These are phyloP conservation scores for Eutypa lata DNA, from an alignment of 2,329 filamentous ascomycete genomes.

Conservation along the genomic window DNA sequence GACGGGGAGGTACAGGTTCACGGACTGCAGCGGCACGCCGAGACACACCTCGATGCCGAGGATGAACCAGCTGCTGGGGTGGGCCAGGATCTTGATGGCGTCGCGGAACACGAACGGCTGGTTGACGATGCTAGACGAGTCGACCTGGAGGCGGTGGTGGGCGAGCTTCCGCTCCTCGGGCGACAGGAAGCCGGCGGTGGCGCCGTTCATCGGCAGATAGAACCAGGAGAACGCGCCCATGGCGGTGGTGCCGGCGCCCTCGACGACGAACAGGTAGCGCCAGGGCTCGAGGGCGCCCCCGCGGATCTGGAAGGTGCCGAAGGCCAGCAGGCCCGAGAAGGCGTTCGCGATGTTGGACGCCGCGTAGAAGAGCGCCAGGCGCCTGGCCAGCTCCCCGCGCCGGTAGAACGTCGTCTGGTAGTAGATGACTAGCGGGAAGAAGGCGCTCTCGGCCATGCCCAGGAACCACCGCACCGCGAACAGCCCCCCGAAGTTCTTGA, in stretches of 20 bases:
- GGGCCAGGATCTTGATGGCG: slow-evolving; percentile 48
- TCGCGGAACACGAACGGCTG: slow-evolving; percentile 51
- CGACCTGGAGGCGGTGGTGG: slow-evolving; percentile 70
- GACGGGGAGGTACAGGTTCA: slow-evolving; percentile 52
- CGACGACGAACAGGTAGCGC: slow-evolving; percentile 49
- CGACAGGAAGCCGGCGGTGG: slow-evolving; percentile 62
- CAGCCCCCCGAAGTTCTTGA: slow-evolving; percentile 60
- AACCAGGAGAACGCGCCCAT: slow-evolving; percentile 64
- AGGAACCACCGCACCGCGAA: slow-evolving; percentile 68
- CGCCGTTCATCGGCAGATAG: slow-evolving; percentile 64
- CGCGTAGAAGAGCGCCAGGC: slow-evolving; percentile 72
- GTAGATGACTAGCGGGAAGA: slow-evolving; percentile 64
- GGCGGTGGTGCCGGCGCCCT: slow-evolving; percentile 54
- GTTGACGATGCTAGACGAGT: slow-evolving; percentile 62
- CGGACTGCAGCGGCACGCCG: slow-evolving; percentile 56
- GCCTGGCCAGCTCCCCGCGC: slow-evolving; percentile 66
- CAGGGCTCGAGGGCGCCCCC: slow-evolving; percentile 36
- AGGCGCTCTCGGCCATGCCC: slow-evolving; percentile 64
- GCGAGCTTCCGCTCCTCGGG: slow-evolving; percentile 66
- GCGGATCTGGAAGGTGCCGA: slow-evolving; percentile 46
- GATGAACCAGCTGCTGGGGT: slow-evolving; percentile 47
- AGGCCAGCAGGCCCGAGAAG: slow-evolving; percentile 46
- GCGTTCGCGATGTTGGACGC: slow-evolving; percentile 69
- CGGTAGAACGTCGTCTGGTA: slow-evolving; percentile 65
- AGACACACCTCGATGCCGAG: slow-evolving; percentile 55